A percentile compares a stretch with the other conserved stretches of the same genome.
These are phyloP conservation scores for Rhynchosporium graminicola DNA, from an alignment of 2,329 filamentous ascomycete species.

Conservation along the genomic window DNA sequence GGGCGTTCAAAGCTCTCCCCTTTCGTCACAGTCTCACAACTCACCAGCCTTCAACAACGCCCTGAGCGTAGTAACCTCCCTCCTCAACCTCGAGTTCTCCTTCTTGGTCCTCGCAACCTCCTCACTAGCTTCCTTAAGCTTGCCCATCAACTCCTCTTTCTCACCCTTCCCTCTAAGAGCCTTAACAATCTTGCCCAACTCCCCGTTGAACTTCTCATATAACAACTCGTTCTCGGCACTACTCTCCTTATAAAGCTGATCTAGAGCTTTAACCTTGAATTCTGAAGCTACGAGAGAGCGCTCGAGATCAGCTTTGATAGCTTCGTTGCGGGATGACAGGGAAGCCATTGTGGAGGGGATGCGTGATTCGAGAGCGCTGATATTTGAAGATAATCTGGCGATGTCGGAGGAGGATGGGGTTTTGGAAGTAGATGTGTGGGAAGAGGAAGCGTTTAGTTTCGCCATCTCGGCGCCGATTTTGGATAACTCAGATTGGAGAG, in stretches of 20 bases:
- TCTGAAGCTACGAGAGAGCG: conserved; percentile 72
- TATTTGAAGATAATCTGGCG: conserved; percentile 53
- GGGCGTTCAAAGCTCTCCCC: neutral
- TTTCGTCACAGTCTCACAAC: conserved; percentile 48
- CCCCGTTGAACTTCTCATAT: conserved; percentile 90
- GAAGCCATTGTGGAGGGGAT: conserved; percentile 62
- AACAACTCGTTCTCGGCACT: conserved; percentile 90
- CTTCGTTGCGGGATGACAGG: conserved; percentile 59
- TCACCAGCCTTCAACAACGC: conserved; percentile 59
- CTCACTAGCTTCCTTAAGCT: conserved; percentile 72
- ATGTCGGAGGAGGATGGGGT: conserved; percentile 38
- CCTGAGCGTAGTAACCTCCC: conserved; percentile 64
- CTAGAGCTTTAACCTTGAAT: conserved; percentile 76
- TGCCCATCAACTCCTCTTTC: conserved; percentile 72
- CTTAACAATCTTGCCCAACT: conserved; percentile 79
- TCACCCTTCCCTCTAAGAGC: conserved; percentile 75
- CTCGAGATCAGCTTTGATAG: conserved; percentile 71
- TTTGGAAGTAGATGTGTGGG: neutral
- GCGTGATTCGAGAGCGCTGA: conserved; percentile 67
- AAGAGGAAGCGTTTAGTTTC: conserved; percentile 48
- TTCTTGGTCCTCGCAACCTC: conserved; percentile 77
- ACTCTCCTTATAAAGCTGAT: conserved; percentile 84
- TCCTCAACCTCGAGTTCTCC: conserved; percentile 80
- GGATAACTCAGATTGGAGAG: conserved; percentile 72
- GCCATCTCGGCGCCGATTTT: conserved; percentile 82